Conservation (phyloP, 179 eudicot genomes). For the Actinidia arguta region DNA sequence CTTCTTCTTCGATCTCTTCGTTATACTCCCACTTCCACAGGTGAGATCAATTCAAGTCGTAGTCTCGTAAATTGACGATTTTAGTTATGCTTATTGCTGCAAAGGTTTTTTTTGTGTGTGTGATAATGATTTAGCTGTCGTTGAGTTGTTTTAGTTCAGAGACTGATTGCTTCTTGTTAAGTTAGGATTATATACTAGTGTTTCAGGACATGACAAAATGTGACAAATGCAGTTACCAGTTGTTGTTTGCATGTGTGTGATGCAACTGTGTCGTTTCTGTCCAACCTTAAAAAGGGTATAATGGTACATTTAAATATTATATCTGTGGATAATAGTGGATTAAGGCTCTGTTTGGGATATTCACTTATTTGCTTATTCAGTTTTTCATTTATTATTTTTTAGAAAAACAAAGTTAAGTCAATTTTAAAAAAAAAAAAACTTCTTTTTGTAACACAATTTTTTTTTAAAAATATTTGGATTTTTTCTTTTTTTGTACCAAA, state of each 20-base stretch:
- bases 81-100: no score
- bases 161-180: no score
- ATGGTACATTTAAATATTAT: neutral
- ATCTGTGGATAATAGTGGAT: neutral
- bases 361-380: neutral
- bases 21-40: conserved; percentile 91
- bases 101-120: no score
- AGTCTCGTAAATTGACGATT: neutral
- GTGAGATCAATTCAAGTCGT: conserved; percentile 31
- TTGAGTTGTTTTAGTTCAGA: no score
- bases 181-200: no score
- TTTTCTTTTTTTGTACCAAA: no score
- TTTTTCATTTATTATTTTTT: neutral
- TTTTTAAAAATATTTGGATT: no score
- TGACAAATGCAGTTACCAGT: conserved; percentile 23
- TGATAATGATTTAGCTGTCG: no score
- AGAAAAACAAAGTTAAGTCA: no score
- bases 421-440: no score
- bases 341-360: neutral
- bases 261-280: conserved; percentile 38
- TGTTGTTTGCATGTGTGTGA: conserved; percentile 34
- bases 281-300: conserved; percentile 3
- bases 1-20: conserved; percentile 78
- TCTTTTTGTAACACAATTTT: no score
- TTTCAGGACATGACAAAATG: neutral